phyloP scores from a whole-genome alignment of 2,329 filamentous ascomycete species.

The Neoascochyta sp. region DNA sequence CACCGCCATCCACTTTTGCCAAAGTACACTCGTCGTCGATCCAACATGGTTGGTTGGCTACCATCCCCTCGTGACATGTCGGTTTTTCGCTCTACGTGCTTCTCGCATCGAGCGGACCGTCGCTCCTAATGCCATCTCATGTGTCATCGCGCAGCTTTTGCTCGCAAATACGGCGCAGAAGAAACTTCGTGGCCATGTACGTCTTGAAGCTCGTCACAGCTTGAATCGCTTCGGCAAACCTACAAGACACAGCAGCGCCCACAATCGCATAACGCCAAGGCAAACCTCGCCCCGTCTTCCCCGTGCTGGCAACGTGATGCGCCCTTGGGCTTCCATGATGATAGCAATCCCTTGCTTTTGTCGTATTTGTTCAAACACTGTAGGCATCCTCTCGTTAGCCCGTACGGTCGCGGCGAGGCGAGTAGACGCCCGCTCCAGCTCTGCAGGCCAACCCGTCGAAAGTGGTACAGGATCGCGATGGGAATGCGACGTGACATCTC shows the following conservation, averaged over 20 bases:
- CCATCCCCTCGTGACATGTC: constrained; percentile 1
- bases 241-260: constrained; percentile 11
- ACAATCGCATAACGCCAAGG: constrained; percentile 7
- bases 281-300: constrained; percentile 17
- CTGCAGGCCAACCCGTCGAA: constrained; percentile 5
- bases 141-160: too few species aligned
- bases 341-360: constrained; percentile 15
- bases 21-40: constrained; percentile 1
- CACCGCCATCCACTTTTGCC: constrained; percentile 3
- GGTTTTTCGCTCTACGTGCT: too few species aligned
- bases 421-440: constrained; percentile 4
- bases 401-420: too few species aligned
- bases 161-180: too few species aligned
- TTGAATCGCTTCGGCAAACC: too few species aligned
- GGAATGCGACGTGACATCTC: constrained; percentile 16
- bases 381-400: constrained; percentile 2
- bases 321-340: constrained; percentile 2
- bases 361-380: constrained; percentile 5
- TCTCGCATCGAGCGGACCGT: too few species aligned
- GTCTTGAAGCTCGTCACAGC: constrained; percentile 1
- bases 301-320: constrained; percentile 10
- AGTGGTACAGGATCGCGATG: constrained; percentile 9
- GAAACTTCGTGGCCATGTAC: too few species aligned
- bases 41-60: neutral
- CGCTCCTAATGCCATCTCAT: too few species aligned